Evolutionary conservation across 805 yeast genomes (phyloP), one percentile per base, ranked within the genome.

Genomic region (Debaryomyces prosopidis): DNA sequence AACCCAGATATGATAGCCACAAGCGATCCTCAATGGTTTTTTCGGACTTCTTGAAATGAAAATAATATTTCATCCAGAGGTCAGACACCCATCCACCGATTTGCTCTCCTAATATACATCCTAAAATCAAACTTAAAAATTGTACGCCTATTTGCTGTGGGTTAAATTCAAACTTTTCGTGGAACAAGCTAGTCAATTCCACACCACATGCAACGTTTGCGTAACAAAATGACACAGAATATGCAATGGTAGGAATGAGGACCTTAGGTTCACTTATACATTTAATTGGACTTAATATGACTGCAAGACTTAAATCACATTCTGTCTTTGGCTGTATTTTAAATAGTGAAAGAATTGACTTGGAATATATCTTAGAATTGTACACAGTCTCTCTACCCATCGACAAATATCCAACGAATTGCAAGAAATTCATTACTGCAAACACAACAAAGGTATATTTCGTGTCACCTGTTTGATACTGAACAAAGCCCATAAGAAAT

Each of bases 61-160:
- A 34, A 12, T 27, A 39, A n/a, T 23, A 23, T 14, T 42, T 42
- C 61, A 59, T 57, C 62, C 59, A 58, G 33, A 33, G 31, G 39
- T 60, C 65, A 20, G 59, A 52, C 11, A 54, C 32, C 43, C 54
- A 50, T 5, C 65, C 65, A 17, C 59, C 60, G 32, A 60, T 17
- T 17, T 41, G 44, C 38, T 60, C 65, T 17, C 65, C 65, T 28
- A 59, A 33, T 14, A 54, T 35, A 8, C 55, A 46, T 2, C 65
- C 65, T n/a, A 60, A 32, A 19, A 60, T 50, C 15, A 60, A 42
- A 9, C 58, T 48, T 15, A 59, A 39, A 36, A 50, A 55, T 42
- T 60, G 65, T n/a, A 60, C 45, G 11, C 62, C 63, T 14, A 59
- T 40, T 15, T 51, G 58, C 38, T 60, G 62, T 8, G 65, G 44